Percentiles rank a stretch among this genome's conserved stretches.
Conservation (phyloP, 345 rosid species). For the Durio zibethinus region DNA sequence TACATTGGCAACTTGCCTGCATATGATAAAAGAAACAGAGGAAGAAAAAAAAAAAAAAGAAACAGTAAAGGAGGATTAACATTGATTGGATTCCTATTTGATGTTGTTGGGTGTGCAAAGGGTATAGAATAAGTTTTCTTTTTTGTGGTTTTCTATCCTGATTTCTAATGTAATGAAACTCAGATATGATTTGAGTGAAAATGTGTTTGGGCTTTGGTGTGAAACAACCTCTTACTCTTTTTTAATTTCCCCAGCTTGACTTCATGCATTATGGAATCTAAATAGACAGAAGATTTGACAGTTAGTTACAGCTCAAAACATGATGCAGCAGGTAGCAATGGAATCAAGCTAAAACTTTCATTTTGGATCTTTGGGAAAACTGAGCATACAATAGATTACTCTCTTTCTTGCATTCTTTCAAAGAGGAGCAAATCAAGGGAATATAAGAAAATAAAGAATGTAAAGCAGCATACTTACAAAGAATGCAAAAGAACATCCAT, state of each 20-base stretch:
- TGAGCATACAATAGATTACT: too few species aligned
- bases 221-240: constrained; percentile 21
- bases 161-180: constrained; percentile 52
- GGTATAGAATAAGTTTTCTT: constrained; percentile 45
- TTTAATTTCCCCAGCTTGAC: background rate
- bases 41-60: background rate
- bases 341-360: background rate
- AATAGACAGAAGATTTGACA: background rate
- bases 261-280: constrained; percentile 13
- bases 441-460: background rate
- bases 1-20: constrained; percentile 58
- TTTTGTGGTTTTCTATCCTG: constrained; percentile 17
- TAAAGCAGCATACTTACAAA: constrained; percentile 21
- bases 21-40: constrained; percentile 35
- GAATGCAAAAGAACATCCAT: background rate
- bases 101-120: constrained; percentile 44
- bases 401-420: background rate
- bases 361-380: too few species aligned
- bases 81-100: constrained; percentile 37
- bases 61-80: constrained; percentile 40
- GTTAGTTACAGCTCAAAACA: background rate
- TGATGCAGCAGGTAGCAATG: constrained; percentile 16
- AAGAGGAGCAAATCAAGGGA: background rate
- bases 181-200: constrained; percentile 39
- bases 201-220: constrained; percentile 49